A percentile compares a stretch with the other conserved stretches of the same genome.
Conservation (phyloP, 202 grass and related monocot species). For the Schoenoplectus triqueter region DNA sequence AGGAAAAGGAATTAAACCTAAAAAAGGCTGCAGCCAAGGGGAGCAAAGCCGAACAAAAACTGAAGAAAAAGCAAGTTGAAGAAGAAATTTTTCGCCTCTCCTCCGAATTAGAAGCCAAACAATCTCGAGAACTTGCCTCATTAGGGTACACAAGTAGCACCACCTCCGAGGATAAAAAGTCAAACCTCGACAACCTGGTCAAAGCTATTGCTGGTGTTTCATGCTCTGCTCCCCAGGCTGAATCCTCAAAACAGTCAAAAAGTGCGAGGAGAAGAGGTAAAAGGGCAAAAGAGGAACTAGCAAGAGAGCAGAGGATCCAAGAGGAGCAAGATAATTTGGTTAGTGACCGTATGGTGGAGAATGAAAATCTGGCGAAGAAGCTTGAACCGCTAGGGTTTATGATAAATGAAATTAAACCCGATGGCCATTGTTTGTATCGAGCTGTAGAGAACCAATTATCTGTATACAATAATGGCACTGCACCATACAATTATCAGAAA, state of each 20-base stretch:
- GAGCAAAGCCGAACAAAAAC: constrained; percentile 96
- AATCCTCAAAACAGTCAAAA: constrained; percentile 70
- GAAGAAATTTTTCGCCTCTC: constrained; percentile 68
- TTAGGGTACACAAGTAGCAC: constrained; percentile 64
- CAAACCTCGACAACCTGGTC: constrained; percentile 71
- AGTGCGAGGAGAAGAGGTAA: constrained; percentile 60
- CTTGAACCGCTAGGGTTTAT: constrained; percentile 71
- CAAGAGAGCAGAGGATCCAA: constrained; percentile 88
- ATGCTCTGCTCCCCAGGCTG: constrained; percentile 43
- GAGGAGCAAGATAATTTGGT: constrained; percentile 89
- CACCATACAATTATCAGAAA: constrained; percentile 64
- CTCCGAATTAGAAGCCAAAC: constrained; percentile 71
- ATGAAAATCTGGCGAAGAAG: constrained; percentile 68
- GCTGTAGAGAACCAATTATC: constrained; percentile 86
- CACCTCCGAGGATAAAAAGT: constrained; percentile 59
- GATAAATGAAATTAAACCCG: constrained; percentile 89
- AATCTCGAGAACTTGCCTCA: constrained; percentile 69
- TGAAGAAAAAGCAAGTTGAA: constrained; percentile 95
- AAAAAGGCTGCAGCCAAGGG: constrained; percentile 94
- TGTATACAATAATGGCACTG: constrained; percentile 44
- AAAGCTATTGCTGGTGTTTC: constrained; percentile 89
- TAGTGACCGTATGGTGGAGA: constrained; percentile 74
- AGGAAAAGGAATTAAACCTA: constrained; percentile 85
- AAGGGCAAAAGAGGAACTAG: constrained; percentile 87
- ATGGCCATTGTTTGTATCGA: constrained; percentile 90